Evolutionary conservation across 345 rosid genomes (phyloP).

Genomic region (Raphanus sativus): DNA sequence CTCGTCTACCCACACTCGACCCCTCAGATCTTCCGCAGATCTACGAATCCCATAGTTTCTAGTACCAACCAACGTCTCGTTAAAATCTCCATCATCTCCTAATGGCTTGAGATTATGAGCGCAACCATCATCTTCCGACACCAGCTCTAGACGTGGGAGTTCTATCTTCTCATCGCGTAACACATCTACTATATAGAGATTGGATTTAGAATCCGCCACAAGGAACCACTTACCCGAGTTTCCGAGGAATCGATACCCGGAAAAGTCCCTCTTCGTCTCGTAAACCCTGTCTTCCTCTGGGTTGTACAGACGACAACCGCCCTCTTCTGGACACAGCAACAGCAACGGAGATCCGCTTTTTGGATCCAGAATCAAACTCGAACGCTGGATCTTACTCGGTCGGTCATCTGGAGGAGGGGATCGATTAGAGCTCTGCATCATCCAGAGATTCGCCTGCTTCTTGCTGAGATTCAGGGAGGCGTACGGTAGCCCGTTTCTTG

Average conservation of each 20-base stretch:
- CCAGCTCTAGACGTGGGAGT: not conserved
- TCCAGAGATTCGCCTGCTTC: no score
- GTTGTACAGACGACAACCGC: conserved; percentile 2
- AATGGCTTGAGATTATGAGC: not conserved
- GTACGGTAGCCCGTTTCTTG: no score
- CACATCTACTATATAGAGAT: conserved; percentile 19
- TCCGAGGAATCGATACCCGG: not conserved
- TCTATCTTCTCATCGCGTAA: not conserved
- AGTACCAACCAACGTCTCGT: not conserved
- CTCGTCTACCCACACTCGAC: conserved; percentile 9
- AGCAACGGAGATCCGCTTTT: not conserved
- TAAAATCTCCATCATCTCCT: not conserved
- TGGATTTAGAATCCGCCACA: not conserved
- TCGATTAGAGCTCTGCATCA: no score
- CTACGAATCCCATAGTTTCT: not conserved
- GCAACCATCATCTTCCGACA: not conserved
- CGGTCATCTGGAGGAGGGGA: no score
- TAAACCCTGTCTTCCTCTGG: not conserved
- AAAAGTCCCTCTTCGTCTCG: not conserved
- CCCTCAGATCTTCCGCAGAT: not conserved
- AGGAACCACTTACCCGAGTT: conserved; percentile 17
- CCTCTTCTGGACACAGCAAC: conserved; percentile 2
- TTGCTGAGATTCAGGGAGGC: no score
- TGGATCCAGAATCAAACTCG: no score
- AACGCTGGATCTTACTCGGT: no score